Percentiles rank a stretch among this genome's conserved stretches.
Evolutionary conservation across 139 green algal genomes (phyloP).

Genomic region (Volvox reticuliferus): DNA sequence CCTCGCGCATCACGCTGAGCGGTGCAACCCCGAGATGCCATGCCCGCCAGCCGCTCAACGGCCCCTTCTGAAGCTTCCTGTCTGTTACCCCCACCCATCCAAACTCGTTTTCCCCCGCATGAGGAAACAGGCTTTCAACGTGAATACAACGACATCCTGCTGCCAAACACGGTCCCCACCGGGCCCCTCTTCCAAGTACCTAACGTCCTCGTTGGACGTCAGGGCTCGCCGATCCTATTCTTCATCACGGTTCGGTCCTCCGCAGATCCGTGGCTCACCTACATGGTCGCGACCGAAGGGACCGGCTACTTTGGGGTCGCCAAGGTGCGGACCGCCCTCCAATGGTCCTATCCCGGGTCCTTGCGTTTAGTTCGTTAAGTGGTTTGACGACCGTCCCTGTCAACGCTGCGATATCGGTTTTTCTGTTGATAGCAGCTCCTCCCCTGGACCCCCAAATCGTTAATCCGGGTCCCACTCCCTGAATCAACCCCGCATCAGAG

Average conservation of each 20-base stretch:
- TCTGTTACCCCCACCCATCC: background rate
- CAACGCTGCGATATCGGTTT: too few relatives aligned
- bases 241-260: background rate
- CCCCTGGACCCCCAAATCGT: too few relatives aligned
- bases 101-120: background rate
- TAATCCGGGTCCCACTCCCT: too few relatives aligned
- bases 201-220: background rate
- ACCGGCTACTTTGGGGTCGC: background rate
- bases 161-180: background rate
- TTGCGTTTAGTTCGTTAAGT: too few relatives aligned
- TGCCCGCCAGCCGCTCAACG: too few relatives aligned
- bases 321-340: slow-evolving; percentile 5
- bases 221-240: background rate
- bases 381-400: too few relatives aligned
- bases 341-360: too few relatives aligned
- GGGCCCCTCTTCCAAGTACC: slow-evolving; percentile 13
- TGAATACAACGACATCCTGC: background rate
- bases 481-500: background rate
- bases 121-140: slow-evolving; percentile 1
- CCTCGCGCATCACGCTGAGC: too few relatives aligned
- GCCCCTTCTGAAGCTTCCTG: background rate
- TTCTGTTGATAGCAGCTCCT: too few relatives aligned
- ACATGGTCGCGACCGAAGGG: slow-evolving; percentile 12
- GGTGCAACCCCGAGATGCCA: too few relatives aligned
- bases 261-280: slow-evolving; percentile 36